These are phyloP conservation scores for Hysterangium stoloniferum DNA, from an alignment of 768 basidiomycete species.

Conservation along the genomic window DNA sequence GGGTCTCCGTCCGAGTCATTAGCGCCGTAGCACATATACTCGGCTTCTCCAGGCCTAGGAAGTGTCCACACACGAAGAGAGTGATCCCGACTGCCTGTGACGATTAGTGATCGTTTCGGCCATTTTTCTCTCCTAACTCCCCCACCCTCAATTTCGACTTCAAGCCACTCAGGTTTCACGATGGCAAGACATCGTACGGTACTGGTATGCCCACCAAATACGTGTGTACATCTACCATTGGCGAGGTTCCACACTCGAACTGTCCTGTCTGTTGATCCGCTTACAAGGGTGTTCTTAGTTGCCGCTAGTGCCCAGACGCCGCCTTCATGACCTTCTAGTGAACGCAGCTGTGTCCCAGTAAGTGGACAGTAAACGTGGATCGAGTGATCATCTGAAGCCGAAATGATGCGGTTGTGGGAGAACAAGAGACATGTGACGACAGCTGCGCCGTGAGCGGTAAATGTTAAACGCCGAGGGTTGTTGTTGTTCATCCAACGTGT, in stretches of 20 bases:
- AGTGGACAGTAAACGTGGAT: conserved; percentile 92
- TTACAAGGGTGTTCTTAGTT: conserved; percentile 81
- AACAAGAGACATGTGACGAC: conserved; percentile 97
- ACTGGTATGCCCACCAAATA: conserved; percentile 93
- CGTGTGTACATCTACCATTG: conserved; percentile 77
- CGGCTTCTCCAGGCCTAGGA: conserved; percentile 63
- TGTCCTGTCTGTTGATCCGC: conserved; percentile 89
- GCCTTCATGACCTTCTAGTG: conserved; percentile 86
- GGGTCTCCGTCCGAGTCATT: conserved; percentile 44
- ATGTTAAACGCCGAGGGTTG: conserved; percentile 68
- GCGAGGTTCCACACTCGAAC: conserved; percentile 87
- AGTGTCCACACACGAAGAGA: conserved; percentile 61
- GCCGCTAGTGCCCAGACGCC: conserved; percentile 96
- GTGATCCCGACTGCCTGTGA: conserved; percentile 65
- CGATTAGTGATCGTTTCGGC: conserved; percentile 64
- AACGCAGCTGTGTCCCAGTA: conserved; percentile 65
- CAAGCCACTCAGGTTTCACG: conserved; percentile 85
- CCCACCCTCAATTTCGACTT: conserved; percentile 58
- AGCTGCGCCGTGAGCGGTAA: conserved; percentile 80
- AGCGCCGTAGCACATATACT: conserved; percentile 58
- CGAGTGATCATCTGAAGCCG: conserved; percentile 94
- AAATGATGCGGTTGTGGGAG: conserved; percentile 91
- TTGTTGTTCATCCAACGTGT: conserved; percentile 73
- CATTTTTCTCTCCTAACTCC: conserved; percentile 59
- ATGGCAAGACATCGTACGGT: conserved; percentile 95